Evolutionary conservation across 495 filamentous ascomycete species (phyloP), one percentile per base, ranked within the genome.

Genomic region (Aspergillus hancockii): DNA sequence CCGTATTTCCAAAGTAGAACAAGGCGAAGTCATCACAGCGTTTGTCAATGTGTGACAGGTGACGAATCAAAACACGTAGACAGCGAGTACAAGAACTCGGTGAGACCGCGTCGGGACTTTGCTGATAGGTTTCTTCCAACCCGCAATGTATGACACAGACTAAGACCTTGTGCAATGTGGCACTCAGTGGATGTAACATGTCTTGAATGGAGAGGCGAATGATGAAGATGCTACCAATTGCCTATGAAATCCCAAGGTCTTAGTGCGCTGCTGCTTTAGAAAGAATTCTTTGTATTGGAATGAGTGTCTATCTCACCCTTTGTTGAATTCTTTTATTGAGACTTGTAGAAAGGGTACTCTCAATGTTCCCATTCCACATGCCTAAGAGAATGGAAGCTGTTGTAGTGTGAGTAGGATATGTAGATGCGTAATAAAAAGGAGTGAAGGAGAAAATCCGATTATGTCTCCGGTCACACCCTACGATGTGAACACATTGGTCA

Each of bases 351-450:
- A 9, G 13, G 1, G 32, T 9, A 9, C 13, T 10, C 10, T 8
- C 8, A 10, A 36, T 4, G 3, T 7, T 3, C 25, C 25, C 25
- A 28, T 28, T 28, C 25, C 25, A 28, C 25, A 28, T 36, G 4
- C 8, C 12, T 41, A 18, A 18, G 5, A 14, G 51, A 28, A 50
- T 10, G 23, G 19, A 18, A 30, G 5, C 3, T 5, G 32, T 5
- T 14, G 32, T 1, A 36, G 2, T 5, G 32, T 36, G 13, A 2
- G 32, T 9, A 36, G 8, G 8, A n/a, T 16, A 14, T 2, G 31
- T 47, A 45, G 23, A 12, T 41, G 53, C 40, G 23, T 13, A 40
- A 31, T 12, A 21, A 53, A 34, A 53, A 53, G n/a, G 22, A 22
- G 50, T 40, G 38, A 41, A 41, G 16, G 38, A 41, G 9, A 8